These are phyloP conservation scores for Inga oerstediana DNA, from an alignment of 306 rosid genomes.

Conservation along the genomic window DNA sequence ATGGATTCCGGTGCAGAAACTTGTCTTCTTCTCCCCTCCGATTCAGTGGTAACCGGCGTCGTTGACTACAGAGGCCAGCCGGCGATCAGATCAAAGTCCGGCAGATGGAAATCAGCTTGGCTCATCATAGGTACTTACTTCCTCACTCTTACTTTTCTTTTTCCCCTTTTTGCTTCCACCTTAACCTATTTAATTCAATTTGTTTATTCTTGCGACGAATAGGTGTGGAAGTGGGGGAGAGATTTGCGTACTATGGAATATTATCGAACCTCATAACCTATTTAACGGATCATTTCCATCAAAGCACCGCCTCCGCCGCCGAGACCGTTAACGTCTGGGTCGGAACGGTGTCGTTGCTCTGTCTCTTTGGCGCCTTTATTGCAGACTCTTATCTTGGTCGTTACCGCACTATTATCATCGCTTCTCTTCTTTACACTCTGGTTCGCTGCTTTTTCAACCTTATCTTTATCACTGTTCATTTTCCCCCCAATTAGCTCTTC, in stretches of 20 bases:
- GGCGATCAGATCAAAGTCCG: neutral
- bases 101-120: conserved; percentile 18
- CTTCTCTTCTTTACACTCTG: neutral
- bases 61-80: neutral
- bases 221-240: neutral
- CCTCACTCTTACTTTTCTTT: neutral
- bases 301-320: neutral
- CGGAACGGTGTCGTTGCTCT: neutral
- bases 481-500: no score
- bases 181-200: neutral
- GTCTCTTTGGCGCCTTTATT: neutral
- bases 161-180: no score
- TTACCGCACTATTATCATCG: neutral
- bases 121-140: conserved; percentile 40
- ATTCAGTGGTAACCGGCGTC: neutral
- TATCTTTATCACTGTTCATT: no score
- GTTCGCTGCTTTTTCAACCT: no score
- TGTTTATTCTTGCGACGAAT: neutral
- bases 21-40: neutral
- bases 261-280: neutral
- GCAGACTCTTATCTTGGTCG: conserved; percentile 1
- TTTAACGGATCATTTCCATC: neutral
- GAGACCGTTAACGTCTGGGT: neutral
- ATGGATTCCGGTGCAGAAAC: neutral
- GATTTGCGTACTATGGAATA: neutral